These are phyloP conservation scores for Quercus lobata DNA, from an alignment of 331 rosid genomes.

Conservation along the genomic window DNA sequence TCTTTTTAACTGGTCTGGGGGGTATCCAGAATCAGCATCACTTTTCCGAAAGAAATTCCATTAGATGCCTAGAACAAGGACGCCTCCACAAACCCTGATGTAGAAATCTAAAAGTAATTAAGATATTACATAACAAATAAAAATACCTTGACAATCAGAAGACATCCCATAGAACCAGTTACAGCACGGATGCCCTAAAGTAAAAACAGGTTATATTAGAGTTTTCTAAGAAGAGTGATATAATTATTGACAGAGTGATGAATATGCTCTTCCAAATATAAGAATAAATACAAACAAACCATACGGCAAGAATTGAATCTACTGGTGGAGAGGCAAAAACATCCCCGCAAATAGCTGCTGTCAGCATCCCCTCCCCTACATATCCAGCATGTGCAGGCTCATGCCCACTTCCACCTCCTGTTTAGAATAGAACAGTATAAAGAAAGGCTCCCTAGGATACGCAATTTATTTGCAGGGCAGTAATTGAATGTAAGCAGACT, in stretches of 20 bases:
- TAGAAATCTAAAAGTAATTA: neutral
- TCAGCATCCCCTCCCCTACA: conserved; percentile 99
- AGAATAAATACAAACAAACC: conserved; percentile 25
- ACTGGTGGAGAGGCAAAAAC: conserved; percentile 86
- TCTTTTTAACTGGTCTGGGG: neutral
- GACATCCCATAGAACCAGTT: conserved; percentile 93
- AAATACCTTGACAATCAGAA: conserved; percentile 81
- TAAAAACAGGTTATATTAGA: conserved; percentile 29
- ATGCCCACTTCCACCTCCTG: conserved; percentile 99
- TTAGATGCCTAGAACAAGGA: neutral
- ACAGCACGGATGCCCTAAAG: conserved; percentile 93
- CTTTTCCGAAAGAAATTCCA: neutral
- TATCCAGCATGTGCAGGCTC: conserved; percentile 95
- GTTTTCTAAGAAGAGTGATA: conserved; percentile 10
- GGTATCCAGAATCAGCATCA: neutral
- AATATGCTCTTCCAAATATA: conserved; percentile 9
- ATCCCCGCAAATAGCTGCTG: conserved; percentile 97
- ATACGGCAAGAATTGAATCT: conserved; percentile 85
- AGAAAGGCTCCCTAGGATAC: neutral
- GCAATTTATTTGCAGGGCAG: neutral
- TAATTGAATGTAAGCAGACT: too few species aligned
- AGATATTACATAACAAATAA: neutral
- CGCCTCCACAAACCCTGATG: neutral
- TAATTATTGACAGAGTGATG: conserved; percentile 13
- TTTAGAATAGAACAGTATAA: conserved; percentile 9